These are phyloP conservation scores for Cercospora brassicicola DNA, from an alignment of 2,329 filamentous ascomycete genomes.

Conservation along the genomic window DNA sequence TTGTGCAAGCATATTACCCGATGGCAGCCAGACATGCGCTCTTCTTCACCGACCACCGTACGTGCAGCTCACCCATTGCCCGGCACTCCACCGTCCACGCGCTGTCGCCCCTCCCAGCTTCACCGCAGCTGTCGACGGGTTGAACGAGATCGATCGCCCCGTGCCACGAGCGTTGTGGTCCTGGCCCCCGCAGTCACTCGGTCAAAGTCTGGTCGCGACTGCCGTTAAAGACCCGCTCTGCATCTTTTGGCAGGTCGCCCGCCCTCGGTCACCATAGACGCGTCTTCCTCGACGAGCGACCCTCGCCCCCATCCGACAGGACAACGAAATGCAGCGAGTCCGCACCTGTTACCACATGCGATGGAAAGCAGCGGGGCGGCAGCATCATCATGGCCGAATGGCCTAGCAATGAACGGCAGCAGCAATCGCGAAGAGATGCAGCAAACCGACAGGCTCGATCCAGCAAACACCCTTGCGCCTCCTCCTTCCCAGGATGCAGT, in stretches of 20 bases:
- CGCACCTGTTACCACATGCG: conserved; percentile 17
- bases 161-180: background rate
- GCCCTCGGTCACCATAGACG: conserved; percentile 3
- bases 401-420: conserved; percentile 13
- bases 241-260: background rate
- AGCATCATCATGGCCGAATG: conserved; percentile 8
- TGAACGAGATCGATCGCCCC: background rate
- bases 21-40: background rate
- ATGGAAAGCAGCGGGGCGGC: conserved; percentile 22
- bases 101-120: background rate
- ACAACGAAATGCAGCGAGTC: conserved; percentile 21
- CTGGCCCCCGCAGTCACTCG: conserved; percentile 1
- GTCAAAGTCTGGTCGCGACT: conserved; percentile 5
- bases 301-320: background rate
- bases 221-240: conserved; percentile 3
- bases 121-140: background rate
- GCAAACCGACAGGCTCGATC: background rate
- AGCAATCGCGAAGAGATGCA: conserved; percentile 14
- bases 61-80: background rate
- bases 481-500: background rate
- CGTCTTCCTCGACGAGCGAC: conserved; percentile 1
- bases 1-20: conserved; percentile 1
- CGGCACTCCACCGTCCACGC: background rate
- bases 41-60: background rate
- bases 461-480: conserved; percentile 2